Percentiles rank a stretch among this genome's conserved stretches.
Evolutionary conservation across 2,329 filamentous ascomycete genomes (phyloP).

Genomic region (Botryotinia convoluta): DNA sequence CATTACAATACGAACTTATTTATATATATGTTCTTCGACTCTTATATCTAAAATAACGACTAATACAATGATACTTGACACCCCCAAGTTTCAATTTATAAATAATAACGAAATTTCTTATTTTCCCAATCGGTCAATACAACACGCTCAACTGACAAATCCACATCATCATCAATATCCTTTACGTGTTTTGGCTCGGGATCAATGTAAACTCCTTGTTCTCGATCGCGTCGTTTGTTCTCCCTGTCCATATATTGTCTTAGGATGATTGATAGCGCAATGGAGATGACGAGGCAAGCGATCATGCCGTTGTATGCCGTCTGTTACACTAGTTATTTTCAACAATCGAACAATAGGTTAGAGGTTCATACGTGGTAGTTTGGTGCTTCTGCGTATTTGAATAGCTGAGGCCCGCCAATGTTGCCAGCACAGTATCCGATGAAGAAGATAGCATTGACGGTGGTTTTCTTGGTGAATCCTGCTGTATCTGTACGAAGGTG

Average conservation of each 20-base stretch:
- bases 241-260: slow-evolving; percentile 28
- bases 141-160: neutral
- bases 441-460: slow-evolving; percentile 16
- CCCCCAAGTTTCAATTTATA: neutral
- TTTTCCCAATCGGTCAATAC: neutral
- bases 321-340: slow-evolving; percentile 53
- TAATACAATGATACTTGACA: neutral
- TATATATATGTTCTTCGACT: neutral
- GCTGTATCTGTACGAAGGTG: neutral
- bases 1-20: neutral
- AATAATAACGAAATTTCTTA: neutral
- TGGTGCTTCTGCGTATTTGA: slow-evolving; percentile 13
- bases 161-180: neutral
- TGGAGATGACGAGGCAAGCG: slow-evolving; percentile 16
- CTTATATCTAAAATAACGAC: neutral
- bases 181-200: slow-evolving; percentile 20
- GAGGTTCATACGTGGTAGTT: slow-evolving; percentile 53
- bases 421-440: slow-evolving; percentile 18
- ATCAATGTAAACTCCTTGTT: slow-evolving; percentile 24
- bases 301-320: slow-evolving; percentile 19
- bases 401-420: slow-evolving; percentile 14
- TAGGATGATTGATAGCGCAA: slow-evolving; percentile 11
- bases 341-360: slow-evolving; percentile 28
- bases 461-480: slow-evolving; percentile 16
- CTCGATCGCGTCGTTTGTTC: slow-evolving; percentile 25